These are phyloP conservation scores for Eutrema salsugineum DNA, from an alignment of 441 rosid species.

Conservation along the genomic window DNA sequence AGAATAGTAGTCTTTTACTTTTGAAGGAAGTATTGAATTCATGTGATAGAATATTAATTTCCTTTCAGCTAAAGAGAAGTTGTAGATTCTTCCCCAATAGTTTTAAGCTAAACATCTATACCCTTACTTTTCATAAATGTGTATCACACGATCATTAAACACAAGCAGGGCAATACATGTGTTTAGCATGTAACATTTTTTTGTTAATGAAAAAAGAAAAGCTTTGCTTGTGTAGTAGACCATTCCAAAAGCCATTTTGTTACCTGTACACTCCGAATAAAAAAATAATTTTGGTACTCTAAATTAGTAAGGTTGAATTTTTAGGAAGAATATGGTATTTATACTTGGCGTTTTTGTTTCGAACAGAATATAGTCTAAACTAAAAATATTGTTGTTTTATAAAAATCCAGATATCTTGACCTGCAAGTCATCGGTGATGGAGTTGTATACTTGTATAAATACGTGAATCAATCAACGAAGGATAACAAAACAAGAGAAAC, in stretches of 20 bases:
- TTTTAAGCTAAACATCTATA: constrained; percentile 4
- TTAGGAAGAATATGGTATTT: background rate
- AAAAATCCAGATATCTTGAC: background rate
- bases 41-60: constrained; percentile 14
- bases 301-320: background rate
- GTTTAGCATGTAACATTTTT: background rate
- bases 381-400: background rate
- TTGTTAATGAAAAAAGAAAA: background rate
- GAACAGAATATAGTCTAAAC: background rate
- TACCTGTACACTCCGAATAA: background rate
- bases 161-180: background rate
- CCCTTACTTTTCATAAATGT: constrained; percentile 1
- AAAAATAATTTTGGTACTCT: background rate
- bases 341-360: constrained; percentile 22
- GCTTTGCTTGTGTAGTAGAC: constrained; percentile 10
- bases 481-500: background rate
- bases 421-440: background rate
- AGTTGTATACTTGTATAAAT: constrained; percentile 27
- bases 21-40: background rate
- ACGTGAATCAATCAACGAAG: background rate
- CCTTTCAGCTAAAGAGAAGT: constrained; percentile 13
- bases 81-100: constrained; percentile 4
- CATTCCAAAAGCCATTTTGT: background rate
- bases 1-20: background rate
- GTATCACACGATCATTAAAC: constrained; percentile 4